phyloP scores from a whole-genome alignment of 2,329 filamentous ascomycete species.

The Epichloe coenophiala region DNA sequence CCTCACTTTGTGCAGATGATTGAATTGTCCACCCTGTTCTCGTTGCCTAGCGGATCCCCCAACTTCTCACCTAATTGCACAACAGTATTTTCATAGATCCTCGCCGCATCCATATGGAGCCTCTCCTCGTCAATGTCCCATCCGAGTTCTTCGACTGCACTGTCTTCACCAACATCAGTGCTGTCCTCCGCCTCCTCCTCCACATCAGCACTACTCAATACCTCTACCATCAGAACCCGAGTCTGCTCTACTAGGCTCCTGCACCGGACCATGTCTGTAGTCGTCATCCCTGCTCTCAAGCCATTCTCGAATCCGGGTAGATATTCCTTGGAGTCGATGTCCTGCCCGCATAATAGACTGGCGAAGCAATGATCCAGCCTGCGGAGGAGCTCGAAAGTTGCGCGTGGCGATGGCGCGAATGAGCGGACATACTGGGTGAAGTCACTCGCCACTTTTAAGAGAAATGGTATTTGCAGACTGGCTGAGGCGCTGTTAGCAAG shows the following conservation, averaged over 20 bases:
- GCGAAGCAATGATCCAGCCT: conserved; percentile 80
- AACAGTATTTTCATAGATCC: conserved; percentile 69
- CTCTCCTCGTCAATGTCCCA: conserved; percentile 34
- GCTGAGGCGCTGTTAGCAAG: conserved; percentile 32
- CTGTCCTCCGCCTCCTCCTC: conserved; percentile 26
- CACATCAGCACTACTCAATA: conserved; percentile 35
- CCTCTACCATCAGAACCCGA: conserved; percentile 55
- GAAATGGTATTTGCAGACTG: conserved; percentile 67
- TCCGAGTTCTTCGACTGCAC: conserved; percentile 16
- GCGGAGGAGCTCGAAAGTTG: conserved; percentile 55
- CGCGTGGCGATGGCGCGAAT: conserved; percentile 48
- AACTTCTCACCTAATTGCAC: conserved; percentile 58
- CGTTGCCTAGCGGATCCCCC: conserved; percentile 25
- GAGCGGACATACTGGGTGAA: conserved; percentile 58
- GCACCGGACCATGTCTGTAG: conserved; percentile 77
- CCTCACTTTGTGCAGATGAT: not conserved
- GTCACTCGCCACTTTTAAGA: conserved; percentile 64
- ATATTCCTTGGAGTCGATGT: conserved; percentile 48
- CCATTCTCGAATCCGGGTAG: conserved; percentile 59
- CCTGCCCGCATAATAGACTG: conserved; percentile 54
- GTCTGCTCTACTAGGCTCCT: conserved; percentile 70
- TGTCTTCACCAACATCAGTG: conserved; percentile 8
- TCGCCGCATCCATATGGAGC: conserved; percentile 56
- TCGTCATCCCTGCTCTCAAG: conserved; percentile 51
- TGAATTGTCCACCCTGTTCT: conserved; percentile 4